Conservation (phyloP, 2,329 filamentous ascomycete species). For the Dothideomycetes sp. region DNA sequence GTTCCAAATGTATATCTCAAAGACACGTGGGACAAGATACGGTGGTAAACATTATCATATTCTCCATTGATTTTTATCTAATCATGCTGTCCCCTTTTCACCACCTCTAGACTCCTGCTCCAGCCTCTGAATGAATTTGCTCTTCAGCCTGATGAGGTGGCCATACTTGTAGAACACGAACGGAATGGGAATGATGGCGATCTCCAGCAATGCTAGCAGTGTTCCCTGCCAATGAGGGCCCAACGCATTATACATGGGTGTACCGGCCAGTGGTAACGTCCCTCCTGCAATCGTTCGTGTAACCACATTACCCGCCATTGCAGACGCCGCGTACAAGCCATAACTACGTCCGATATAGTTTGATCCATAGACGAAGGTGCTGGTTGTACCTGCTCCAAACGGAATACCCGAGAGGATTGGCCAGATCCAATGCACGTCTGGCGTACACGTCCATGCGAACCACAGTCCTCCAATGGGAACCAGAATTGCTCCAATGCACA, state of each 20-base stretch:
- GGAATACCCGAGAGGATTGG: conserved; percentile 21
- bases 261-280: conserved; percentile 30
- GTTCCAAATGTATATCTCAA: too few relatives aligned
- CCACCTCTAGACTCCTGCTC: conserved; percentile 1
- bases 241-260: conserved; percentile 32
- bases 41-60: too few relatives aligned
- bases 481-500: conserved; percentile 45
- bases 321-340: conserved; percentile 43
- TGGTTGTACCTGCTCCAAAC: conserved; percentile 7
- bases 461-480: conserved; percentile 43
- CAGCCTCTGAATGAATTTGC: conserved; percentile 15
- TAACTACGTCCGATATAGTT: conserved; percentile 53
- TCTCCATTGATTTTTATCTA: neutral
- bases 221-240: conserved; percentile 28
- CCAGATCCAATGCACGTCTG: conserved; percentile 6
- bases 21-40: too few relatives aligned
- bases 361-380: conserved; percentile 40
- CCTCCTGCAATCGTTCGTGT: conserved; percentile 33
- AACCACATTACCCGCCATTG: conserved; percentile 34
- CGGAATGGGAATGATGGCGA: conserved; percentile 31
- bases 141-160: conserved; percentile 23
- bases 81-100: conserved; percentile 6
- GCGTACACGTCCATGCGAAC: conserved; percentile 27
- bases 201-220: conserved; percentile 26
- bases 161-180: conserved; percentile 38